Evolutionary conservation across 805 yeast genomes (phyloP), one percentile per base, ranked within the genome.

Genomic region (Ogataea kodamae): DNA sequence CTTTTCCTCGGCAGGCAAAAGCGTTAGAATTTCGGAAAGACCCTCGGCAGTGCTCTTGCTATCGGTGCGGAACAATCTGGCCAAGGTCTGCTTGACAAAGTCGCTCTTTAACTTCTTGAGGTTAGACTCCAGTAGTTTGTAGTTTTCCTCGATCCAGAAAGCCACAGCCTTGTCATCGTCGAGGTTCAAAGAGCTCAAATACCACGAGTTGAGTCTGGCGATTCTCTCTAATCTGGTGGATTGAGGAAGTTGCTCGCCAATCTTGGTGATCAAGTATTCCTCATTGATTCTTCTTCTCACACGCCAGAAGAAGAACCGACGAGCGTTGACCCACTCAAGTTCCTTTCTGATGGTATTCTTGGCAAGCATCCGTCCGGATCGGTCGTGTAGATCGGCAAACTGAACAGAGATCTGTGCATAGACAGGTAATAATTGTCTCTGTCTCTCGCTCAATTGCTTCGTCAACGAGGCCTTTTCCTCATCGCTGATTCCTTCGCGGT

Each of bases 301-400:
- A 65, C 99, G 81, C 98, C 98, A 92, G 92, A 86, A 92, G 79
- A 92, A 92, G 78, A 74, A 85, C 55, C 97, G 79, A 72, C 99
- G 86, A 18, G 97, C 76, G 31, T 88, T 72, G 28, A 63, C 61
- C 96, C 96, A 89, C 53, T 82, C 78, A 34, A 92, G 65, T 51
- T 87, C 92, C 58, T 83, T 81, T 50, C 82, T 74, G 52, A 92
- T 87, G 39, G 81, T 83, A 39, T 90, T 95, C 74, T 92, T 94
- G 36, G 95, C 94, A 65, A 83, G 63, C 97, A 92, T 92, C 66
- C 98, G 90, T 22, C 92, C 95, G 9, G 97, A 81, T 67, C 97
- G 79, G 62, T 92, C 99, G 58, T 92, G 99, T 58, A 92, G 74
- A 62, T 92, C 99, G 30, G 97, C 98, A 66, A 89, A 92, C 66